phyloP scores from a whole-genome alignment of 768 basidiomycete genomes.

The Gloeopeniophorella convolvens region DNA sequence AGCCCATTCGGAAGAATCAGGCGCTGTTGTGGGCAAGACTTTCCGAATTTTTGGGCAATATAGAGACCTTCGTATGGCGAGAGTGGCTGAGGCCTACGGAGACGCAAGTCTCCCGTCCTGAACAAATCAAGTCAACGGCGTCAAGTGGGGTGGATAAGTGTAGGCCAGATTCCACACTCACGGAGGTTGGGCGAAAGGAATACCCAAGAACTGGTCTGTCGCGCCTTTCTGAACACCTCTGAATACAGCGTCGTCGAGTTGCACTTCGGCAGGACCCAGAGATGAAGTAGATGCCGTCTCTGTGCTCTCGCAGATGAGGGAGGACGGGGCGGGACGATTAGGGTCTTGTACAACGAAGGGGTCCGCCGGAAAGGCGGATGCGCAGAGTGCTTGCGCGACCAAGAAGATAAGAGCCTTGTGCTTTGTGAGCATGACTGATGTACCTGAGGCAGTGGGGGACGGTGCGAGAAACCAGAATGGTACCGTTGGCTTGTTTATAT shows the following conservation, averaged over 20 bases:
- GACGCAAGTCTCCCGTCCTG: slow-evolving; percentile 32
- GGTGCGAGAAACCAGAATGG: no score
- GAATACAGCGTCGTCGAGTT: slow-evolving; percentile 28
- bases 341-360: not conserved
- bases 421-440: slow-evolving; percentile 3
- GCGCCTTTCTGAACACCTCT: slow-evolving; percentile 24
- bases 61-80: slow-evolving; percentile 19
- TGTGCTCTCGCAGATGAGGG: not conserved
- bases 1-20: slow-evolving; percentile 9
- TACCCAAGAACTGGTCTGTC: slow-evolving; percentile 33
- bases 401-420: not conserved
- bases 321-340: no score
- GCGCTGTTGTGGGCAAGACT: slow-evolving; percentile 25
- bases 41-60: slow-evolving; percentile 19
- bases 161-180: slow-evolving; percentile 18
- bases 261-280: slow-evolving; percentile 15
- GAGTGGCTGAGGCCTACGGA: slow-evolving; percentile 27
- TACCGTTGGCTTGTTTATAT: no score
- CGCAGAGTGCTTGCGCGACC: not conserved
- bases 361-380: not conserved
- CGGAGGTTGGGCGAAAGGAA: slow-evolving; percentile 37
- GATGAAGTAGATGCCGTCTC: no score
- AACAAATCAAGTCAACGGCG: no score
- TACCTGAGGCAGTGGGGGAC: no score
- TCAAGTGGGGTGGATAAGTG: no score